Evolutionary conservation across 2,329 filamentous ascomycete species (phyloP), one percentile per base, ranked within the genome.

Genomic region (Talaromyces sp.): DNA sequence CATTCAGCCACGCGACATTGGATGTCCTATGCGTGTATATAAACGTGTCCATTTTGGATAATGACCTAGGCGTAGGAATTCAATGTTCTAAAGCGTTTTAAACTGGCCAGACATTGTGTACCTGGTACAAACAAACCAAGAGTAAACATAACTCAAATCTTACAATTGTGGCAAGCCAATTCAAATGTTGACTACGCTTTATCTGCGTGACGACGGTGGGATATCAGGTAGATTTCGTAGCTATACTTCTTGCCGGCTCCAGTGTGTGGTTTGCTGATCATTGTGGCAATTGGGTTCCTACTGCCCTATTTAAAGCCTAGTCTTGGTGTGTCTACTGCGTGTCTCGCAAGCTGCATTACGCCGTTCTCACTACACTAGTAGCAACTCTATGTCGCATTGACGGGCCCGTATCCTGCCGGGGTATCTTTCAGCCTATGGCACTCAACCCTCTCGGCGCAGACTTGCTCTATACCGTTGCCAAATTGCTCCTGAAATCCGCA

Each of bases 341-440:
- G 31, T 32, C 31, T 32, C 31, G 31, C 4, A 10, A 32, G 67
- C 62, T 48, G 52, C 65, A 59, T 74, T 8, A 75, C 71, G 1
- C 68, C 70, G 4, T 29, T 41, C 24, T 35, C 24, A 53, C 69
- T 1, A n/a, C n/a, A n/a, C n/a, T n/a, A n/a, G n/a, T n/a, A 53
- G 79, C n/a, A 71, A 65, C 38, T 65, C 71, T 11, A 63, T 75
- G 2, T 74, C 75, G 0, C 75, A 3, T 69, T 80, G 7, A 77
- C 82, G 77, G 78, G 76, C 7, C 62, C 80, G 72, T 70, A 1
- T 83, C 81, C 67, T 17, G 52, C 11, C 32, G 53, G 2, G 17
- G 31, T 21, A 27, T 41, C 12, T 56, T 56, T 19, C 32, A 11
- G 1, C 35, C 32, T 6, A 41, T 56, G 5, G 8, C 14, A 14